Base-by-base conservation (phyloP, 2,329 filamentous ascomycete species). In the Phialophora expanda region DNA sequence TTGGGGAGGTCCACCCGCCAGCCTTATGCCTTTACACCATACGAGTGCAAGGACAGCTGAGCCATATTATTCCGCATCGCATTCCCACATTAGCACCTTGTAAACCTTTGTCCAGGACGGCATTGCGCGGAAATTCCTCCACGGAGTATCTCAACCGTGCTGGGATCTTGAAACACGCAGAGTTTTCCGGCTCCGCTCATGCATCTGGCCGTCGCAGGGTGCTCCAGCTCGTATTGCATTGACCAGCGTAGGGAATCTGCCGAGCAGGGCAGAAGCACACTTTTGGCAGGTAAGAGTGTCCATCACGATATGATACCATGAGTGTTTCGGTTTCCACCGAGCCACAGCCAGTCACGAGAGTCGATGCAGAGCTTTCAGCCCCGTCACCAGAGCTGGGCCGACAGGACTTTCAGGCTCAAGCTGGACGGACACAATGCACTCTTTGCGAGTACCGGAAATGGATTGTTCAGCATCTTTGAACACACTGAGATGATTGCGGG, bases 1-100 rank as follows among this genome's bases (percentile, higher is more conserved):
- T 64, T n/a, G 38, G 32, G 61, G 32, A 62, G 41, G 61, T 64
- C 26, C 61, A 64, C 30, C 41, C 61, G 44, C 6, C 54, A 28
- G 48, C 28, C 44, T 59, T 8, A 1, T 55, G 24, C 24, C 7
- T 24, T 24, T 6, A 17, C 22, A 55, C 30, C 2, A 30, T 30
- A 30, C 24, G 24, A 20, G 38, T 44, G 6, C 8, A 44, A 20
- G 38, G 38, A 7, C 20, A 17, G 14, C 38, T n/a, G 38, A 44
- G 24, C 12, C 12, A 50, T 17, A 50, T 32, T 17, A 20, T 46
- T 50, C 41, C 26, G 56, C 56, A 59, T 59, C 7, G 41, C 26
- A 20, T 50, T 59, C 14, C 57, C 46, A 26, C 7, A 26, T 53
- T 61, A 24, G 48, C 48, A 54, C 20, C 28, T 41, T 30, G 56